Percentiles rank a stretch among this genome's conserved stretches.
Conservation (phyloP, 495 filamentous ascomycete species). For the Xylaria acuta region DNA sequence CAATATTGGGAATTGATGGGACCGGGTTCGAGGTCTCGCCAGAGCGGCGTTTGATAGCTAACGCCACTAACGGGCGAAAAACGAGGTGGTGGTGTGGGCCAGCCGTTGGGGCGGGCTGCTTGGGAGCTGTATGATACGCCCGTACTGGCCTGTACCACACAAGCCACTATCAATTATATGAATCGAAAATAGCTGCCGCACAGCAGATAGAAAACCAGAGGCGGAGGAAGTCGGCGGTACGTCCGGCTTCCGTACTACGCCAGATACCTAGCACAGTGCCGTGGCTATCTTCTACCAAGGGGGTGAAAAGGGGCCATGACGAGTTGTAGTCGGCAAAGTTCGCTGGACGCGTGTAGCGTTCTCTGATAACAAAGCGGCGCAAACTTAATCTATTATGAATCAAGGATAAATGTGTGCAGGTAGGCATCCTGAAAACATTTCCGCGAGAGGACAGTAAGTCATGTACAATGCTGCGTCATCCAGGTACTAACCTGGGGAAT, state of each 20-base stretch:
- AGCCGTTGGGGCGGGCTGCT: conserved; percentile 1
- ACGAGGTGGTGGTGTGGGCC: conserved; percentile 13
- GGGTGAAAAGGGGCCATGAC: not conserved
- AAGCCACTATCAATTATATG: conserved; percentile 7
- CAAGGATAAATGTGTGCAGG: not conserved
- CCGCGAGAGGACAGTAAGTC: not conserved
- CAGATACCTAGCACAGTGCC: not conserved
- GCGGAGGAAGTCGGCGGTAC: not conserved
- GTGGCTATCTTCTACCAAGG: not conserved
- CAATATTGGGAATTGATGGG: conserved; percentile 15
- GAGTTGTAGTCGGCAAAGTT: not conserved
- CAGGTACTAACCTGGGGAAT: no score
- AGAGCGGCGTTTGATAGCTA: not conserved
- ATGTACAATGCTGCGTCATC: not conserved
- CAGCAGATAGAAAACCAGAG: conserved; percentile 1
- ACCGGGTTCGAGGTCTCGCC: conserved; percentile 17
- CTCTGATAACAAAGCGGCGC: not conserved
- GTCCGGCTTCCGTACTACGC: not conserved
- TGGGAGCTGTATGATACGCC: not conserved
- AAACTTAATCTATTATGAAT: not conserved
- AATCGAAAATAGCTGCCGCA: not conserved
- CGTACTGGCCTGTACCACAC: not conserved
- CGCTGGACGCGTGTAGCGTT: not conserved
- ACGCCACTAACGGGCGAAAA: conserved; percentile 8
- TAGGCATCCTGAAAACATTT: not conserved